Evolutionary conservation across 176 grass and related monocot species (phyloP).

Genomic region (Oryza meyeriana): DNA sequence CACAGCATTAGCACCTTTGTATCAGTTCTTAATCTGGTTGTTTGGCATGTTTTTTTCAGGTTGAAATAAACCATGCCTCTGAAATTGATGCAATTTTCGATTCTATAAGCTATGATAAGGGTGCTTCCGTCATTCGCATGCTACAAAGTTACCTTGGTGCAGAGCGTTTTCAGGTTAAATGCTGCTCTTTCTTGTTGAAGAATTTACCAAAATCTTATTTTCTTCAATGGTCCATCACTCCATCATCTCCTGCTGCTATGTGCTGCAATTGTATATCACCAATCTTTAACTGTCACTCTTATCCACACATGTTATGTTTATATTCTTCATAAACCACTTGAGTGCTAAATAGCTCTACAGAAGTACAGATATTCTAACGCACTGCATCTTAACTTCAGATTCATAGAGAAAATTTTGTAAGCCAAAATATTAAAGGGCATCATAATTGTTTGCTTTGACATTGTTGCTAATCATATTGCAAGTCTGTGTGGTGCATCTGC

Average conservation of each 20-base stretch:
- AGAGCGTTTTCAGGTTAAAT: slow-evolving; percentile 68
- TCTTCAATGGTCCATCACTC: slow-evolving; percentile 8
- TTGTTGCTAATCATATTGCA: not conserved
- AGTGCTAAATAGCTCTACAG: not conserved
- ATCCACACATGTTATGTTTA: not conserved
- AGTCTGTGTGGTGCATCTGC: not conserved
- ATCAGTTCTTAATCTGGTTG: slow-evolving; percentile 5
- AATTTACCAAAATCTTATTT: slow-evolving; percentile 17
- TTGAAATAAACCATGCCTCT: slow-evolving; percentile 79
- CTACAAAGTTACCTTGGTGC: slow-evolving; percentile 85
- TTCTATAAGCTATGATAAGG: slow-evolving; percentile 92
- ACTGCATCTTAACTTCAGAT: slow-evolving; percentile 16
- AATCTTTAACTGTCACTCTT: slow-evolving; percentile 9
- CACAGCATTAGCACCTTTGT: slow-evolving; percentile 5
- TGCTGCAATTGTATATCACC: slow-evolving; percentile 8
- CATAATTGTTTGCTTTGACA: not conserved
- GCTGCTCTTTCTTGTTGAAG: slow-evolving; percentile 13
- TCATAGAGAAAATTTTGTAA: not conserved
- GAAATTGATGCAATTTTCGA: slow-evolving; percentile 93
- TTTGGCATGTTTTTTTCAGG: slow-evolving; percentile 41
- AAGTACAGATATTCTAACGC: slow-evolving; percentile 2
- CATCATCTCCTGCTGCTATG: not conserved
- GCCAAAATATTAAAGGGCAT: not conserved
- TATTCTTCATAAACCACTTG: not conserved
- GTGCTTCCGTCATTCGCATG: slow-evolving; percentile 86